Evolutionary conservation across 257 asterid genomes (phyloP).

Genomic region (Capsicum rhomboideum): DNA sequence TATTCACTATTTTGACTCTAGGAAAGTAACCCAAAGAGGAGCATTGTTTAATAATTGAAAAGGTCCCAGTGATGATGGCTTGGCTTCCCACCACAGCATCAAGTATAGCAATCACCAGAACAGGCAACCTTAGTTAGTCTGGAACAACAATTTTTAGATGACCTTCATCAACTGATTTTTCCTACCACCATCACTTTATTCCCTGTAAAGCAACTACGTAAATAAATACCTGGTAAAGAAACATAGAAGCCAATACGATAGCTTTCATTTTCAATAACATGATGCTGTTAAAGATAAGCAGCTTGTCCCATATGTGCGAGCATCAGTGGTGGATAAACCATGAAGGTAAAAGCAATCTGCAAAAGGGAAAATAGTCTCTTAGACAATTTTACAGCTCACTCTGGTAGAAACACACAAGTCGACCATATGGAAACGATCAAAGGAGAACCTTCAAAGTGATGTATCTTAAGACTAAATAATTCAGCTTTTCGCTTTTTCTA

Average conservation of each 20-base stretch:
- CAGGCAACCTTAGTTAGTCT: conserved; percentile 73
- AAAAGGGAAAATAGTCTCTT: conserved; percentile 3
- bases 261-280: conserved; percentile 16
- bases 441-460: no score
- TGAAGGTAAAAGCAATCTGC: conserved; percentile 70
- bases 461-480: no score
- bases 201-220: neutral
- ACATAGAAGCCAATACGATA: conserved; percentile 71
- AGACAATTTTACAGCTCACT: neutral
- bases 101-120: conserved; percentile 79
- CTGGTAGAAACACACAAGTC: neutral
- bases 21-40: no score
- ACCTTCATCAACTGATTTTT: neutral
- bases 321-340: conserved; percentile 70
- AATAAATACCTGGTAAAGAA: conserved; percentile 68
- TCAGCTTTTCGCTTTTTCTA: no score
- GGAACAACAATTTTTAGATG: neutral
- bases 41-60: conserved; percentile 51
- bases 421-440: no score
- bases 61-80: conserved; percentile 88
- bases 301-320: conserved; percentile 98
- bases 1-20: no score
- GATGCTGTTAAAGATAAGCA: conserved; percentile 77
- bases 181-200: neutral
- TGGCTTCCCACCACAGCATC: conserved; percentile 98